Evolutionary conservation across 495 filamentous ascomycete species (phyloP).

Genomic region (Daldinia loculata): DNA sequence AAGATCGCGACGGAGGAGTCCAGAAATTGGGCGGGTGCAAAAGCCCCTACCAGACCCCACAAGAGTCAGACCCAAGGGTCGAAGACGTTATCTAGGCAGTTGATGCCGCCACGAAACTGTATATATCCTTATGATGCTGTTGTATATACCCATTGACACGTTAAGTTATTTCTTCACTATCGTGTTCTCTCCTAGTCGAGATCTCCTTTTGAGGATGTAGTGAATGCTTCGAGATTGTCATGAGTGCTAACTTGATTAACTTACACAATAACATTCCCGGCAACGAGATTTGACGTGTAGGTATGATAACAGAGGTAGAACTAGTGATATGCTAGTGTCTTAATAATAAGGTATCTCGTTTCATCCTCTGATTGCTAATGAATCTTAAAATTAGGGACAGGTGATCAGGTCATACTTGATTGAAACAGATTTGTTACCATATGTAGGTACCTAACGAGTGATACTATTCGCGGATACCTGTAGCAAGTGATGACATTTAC

Average conservation of each 20-base stretch:
- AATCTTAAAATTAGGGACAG: not conserved
- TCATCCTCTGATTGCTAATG: not conserved
- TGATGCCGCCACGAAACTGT: constrained; percentile 29
- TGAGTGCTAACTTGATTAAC: constrained; percentile 24
- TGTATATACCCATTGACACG: constrained; percentile 44
- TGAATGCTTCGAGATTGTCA: constrained; percentile 22
- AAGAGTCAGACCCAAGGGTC: constrained; percentile 47
- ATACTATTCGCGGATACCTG: too few species aligned
- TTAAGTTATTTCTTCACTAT: constrained; percentile 25
- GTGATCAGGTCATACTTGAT: not conserved
- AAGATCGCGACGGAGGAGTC: constrained; percentile 49
- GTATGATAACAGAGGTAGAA: not conserved
- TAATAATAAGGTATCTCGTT: not conserved
- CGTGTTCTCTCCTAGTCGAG: not conserved
- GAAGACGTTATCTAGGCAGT: constrained; percentile 40
- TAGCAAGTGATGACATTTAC: not conserved
- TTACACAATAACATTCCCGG: not conserved
- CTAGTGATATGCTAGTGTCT: not conserved
- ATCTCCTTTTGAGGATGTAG: constrained; percentile 19
- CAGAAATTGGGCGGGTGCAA: constrained; percentile 51
- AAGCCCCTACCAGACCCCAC: constrained; percentile 50
- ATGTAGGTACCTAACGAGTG: not conserved
- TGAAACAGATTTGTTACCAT: not conserved
- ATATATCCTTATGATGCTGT: constrained; percentile 41
- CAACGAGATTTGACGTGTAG: not conserved